phyloP scores from a whole-genome alignment of 805 yeast species.

The Kodamaea lidongshanica region DNA sequence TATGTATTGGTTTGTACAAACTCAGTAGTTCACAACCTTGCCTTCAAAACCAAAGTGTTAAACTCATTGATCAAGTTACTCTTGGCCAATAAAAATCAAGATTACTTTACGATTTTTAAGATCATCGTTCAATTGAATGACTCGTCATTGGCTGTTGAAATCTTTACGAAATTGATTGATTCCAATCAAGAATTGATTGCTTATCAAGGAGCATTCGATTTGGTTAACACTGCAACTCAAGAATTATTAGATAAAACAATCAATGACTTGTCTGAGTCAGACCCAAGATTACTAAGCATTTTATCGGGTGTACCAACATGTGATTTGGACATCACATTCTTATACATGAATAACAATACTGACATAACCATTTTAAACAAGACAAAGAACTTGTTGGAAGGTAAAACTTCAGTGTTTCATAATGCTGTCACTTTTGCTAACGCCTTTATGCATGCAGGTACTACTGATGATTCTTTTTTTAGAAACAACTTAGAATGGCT shows the following conservation, averaged over 20 bases:
- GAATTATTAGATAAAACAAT: slow-evolving; percentile 63
- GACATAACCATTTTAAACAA: slow-evolving; percentile 77
- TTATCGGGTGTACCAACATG: slow-evolving; percentile 91
- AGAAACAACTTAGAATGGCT: slow-evolving; percentile 86
- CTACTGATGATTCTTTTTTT: slow-evolving; percentile 90
- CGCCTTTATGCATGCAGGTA: slow-evolving; percentile 93
- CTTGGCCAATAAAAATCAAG: slow-evolving; percentile 49
- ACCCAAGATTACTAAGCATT: slow-evolving; percentile 53
- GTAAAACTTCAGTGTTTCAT: slow-evolving; percentile 89
- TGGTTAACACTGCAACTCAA: slow-evolving; percentile 87
- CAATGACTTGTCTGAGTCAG: slow-evolving; percentile 26
- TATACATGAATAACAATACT: slow-evolving; percentile 80
- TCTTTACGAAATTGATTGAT: slow-evolving; percentile 60
- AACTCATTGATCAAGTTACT: slow-evolving; percentile 56
- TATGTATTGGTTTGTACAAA: slow-evolving; percentile 74
- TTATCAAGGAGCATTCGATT: slow-evolving; percentile 91
- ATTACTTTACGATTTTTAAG: slow-evolving; percentile 77
- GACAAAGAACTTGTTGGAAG: slow-evolving; percentile 77
- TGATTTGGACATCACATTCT: slow-evolving; percentile 83
- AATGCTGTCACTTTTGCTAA: slow-evolving; percentile 92
- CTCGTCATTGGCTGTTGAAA: slow-evolving; percentile 55
- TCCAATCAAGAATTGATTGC: slow-evolving; percentile 53
- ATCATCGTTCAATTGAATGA: slow-evolving; percentile 86
- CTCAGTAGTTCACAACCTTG: slow-evolving; percentile 55
- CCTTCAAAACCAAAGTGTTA: slow-evolving; percentile 62